Evolutionary conservation across 2,329 filamentous ascomycete species (phyloP).

Genomic region (Verticillium nubilum): DNA sequence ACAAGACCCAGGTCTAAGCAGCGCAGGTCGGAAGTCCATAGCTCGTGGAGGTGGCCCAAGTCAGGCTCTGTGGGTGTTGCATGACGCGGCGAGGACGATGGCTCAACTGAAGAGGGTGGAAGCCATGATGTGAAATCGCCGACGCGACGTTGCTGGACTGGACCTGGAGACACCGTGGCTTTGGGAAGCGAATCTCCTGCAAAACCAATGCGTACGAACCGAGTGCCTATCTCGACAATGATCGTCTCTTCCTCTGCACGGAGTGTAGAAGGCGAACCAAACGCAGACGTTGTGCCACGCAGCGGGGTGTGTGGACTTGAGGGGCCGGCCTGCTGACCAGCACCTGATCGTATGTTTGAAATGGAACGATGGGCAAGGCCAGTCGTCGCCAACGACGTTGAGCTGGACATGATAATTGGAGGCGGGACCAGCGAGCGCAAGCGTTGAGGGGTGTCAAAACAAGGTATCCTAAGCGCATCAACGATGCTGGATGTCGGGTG

Average conservation of each 20-base stretch:
- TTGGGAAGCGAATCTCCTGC: slow-evolving; percentile 79
- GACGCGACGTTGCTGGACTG: slow-evolving; percentile 67
- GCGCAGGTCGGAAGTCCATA: slow-evolving; percentile 74
- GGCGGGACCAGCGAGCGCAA: not conserved
- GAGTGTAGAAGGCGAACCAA: slow-evolving; percentile 55
- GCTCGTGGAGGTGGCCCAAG: slow-evolving; percentile 63
- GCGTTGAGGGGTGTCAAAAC: not conserved
- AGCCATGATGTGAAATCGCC: slow-evolving; percentile 78
- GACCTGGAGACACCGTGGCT: slow-evolving; percentile 62
- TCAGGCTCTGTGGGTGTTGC: slow-evolving; percentile 37
- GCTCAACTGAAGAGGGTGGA: slow-evolving; percentile 36
- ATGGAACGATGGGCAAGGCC: slow-evolving; percentile 51
- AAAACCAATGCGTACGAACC: slow-evolving; percentile 77
- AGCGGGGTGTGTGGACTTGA: slow-evolving; percentile 58
- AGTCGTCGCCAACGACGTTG: not conserved
- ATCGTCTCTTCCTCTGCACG: slow-evolving; percentile 78
- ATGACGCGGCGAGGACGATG: slow-evolving; percentile 32
- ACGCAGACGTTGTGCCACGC: slow-evolving; percentile 46
- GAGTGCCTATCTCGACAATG: slow-evolving; percentile 76
- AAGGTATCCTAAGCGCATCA: too few relatives aligned
- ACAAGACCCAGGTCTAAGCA: slow-evolving; percentile 72
- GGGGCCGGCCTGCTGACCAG: slow-evolving; percentile 25
- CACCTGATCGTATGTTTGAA: slow-evolving; percentile 47
- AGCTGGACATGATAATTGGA: not conserved
- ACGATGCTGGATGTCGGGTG: too few relatives aligned